Evolutionary conservation across 2,329 filamentous ascomycete species (phyloP).

Genomic region (Cercospora sp.): DNA sequence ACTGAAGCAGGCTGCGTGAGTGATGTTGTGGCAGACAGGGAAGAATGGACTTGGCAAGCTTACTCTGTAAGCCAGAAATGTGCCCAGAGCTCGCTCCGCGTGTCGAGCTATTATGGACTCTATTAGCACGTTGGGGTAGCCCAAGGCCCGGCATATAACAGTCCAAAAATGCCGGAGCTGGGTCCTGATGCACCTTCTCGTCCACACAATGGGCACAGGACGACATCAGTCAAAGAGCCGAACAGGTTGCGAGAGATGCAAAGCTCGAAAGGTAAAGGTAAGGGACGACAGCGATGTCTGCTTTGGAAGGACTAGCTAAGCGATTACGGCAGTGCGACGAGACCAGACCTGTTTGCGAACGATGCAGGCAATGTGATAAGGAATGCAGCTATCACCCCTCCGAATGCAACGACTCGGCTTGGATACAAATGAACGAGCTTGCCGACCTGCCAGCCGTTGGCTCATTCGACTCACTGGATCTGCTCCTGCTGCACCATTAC

Average conservation of each 20-base stretch:
- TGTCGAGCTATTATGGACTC: neutral
- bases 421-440: neutral
- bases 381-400: neutral
- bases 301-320: no score
- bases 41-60: neutral
- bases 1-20: neutral
- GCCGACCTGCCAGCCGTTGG: neutral
- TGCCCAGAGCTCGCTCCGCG: neutral
- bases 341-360: neutral
- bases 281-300: neutral
- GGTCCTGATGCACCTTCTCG: no score
- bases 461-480: neutral
- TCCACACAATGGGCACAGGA: neutral
- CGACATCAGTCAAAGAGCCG: neutral
- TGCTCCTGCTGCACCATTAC: neutral
- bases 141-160: no score
- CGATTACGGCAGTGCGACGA: neutral
- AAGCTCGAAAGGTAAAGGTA: neutral
- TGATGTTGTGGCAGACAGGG: neutral
- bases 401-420: neutral
- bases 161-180: no score
- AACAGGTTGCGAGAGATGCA: neutral
- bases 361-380: neutral
- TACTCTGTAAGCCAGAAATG: neutral
- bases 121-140: no score